phyloP scores from a whole-genome alignment of 495 filamentous ascomycete species.

The Neurospora hispaniola region DNA sequence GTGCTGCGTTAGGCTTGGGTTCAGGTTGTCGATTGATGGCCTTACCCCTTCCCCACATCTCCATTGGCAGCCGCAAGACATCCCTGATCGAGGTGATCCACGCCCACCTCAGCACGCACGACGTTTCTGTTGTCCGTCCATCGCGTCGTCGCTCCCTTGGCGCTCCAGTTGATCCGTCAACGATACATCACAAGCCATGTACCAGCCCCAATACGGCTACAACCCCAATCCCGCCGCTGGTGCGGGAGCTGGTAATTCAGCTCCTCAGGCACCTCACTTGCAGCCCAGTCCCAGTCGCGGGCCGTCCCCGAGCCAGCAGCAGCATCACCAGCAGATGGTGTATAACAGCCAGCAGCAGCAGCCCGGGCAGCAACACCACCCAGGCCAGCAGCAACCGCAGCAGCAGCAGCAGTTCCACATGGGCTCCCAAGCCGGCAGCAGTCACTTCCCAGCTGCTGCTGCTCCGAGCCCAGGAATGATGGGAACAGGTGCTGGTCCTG shows the following conservation, averaged over 20 bases:
- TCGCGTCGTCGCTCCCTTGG: conserved; percentile 10
- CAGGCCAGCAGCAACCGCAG: conserved; percentile 16
- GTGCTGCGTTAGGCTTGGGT: background rate
- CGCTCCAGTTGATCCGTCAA: conserved; percentile 13
- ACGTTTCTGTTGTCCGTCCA: conserved; percentile 16
- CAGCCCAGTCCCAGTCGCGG: conserved; percentile 28
- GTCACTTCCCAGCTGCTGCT: conserved; percentile 27
- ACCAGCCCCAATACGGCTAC: conserved; percentile 38
- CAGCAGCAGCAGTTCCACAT: conserved; percentile 35
- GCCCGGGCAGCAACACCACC: conserved; percentile 16
- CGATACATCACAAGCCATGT: conserved; percentile 31
- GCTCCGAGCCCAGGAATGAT: conserved; percentile 36
- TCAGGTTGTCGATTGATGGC: conserved; percentile 12
- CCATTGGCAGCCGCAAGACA: conserved; percentile 21
- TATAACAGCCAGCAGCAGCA: conserved; percentile 31
- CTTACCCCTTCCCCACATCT: conserved; percentile 25
- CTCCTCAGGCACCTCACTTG: conserved; percentile 19
- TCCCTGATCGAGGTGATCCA: conserved; percentile 19
- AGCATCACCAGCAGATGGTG: conserved; percentile 30
- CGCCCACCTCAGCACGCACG: conserved; percentile 4
- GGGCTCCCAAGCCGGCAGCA: conserved; percentile 25
- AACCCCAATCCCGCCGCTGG: conserved; percentile 26
- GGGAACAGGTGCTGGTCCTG: conserved; percentile 31
- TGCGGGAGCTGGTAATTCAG: conserved; percentile 21
- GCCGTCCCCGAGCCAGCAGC: conserved; percentile 29